Conservation (phyloP, 2,329 filamentous ascomycete genomes). For the Alternaria solani region DNA sequence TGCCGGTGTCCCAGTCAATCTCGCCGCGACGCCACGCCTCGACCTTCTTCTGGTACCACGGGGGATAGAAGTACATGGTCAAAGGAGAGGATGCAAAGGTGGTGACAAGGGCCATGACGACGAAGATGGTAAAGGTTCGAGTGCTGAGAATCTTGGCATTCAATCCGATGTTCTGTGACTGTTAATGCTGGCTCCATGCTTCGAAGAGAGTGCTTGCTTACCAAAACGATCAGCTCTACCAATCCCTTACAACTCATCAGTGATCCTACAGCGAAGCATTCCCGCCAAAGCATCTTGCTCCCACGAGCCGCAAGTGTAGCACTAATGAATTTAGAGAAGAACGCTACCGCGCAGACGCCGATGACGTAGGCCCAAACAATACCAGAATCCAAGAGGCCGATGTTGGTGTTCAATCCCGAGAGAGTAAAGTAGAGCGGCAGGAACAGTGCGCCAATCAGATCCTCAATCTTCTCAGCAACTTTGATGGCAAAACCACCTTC, state of each 20-base stretch:
- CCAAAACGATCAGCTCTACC: constrained; percentile 92
- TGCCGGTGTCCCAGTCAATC: constrained; percentile 82
- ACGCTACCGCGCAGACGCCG: constrained; percentile 81
- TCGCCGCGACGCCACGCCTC: constrained; percentile 81
- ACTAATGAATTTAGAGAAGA: constrained; percentile 83
- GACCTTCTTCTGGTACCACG: constrained; percentile 77
- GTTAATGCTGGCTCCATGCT: constrained; percentile 20
- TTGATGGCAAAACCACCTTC: constrained; percentile 91
- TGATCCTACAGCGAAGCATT: constrained; percentile 85
- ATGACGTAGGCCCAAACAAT: constrained; percentile 91
- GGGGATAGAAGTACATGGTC: constrained; percentile 76
- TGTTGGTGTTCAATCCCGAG: constrained; percentile 86
- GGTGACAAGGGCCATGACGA: constrained; percentile 90
- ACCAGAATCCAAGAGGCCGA: constrained; percentile 82
- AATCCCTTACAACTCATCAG: constrained; percentile 98
- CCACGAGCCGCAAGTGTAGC: constrained; percentile 79
- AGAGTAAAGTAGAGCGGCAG: constrained; percentile 92
- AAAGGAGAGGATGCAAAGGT: constrained; percentile 85
- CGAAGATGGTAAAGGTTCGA: constrained; percentile 90
- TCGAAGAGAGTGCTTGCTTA: constrained; percentile 55
- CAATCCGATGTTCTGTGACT: constrained; percentile 75
- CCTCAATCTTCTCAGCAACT: constrained; percentile 92
- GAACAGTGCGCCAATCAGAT: constrained; percentile 83
- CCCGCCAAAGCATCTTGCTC: constrained; percentile 85
- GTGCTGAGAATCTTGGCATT: constrained; percentile 82